Base-by-base conservation (phyloP, 352 stramenopile species). In the Globisporangium megalacanthum region DNA sequence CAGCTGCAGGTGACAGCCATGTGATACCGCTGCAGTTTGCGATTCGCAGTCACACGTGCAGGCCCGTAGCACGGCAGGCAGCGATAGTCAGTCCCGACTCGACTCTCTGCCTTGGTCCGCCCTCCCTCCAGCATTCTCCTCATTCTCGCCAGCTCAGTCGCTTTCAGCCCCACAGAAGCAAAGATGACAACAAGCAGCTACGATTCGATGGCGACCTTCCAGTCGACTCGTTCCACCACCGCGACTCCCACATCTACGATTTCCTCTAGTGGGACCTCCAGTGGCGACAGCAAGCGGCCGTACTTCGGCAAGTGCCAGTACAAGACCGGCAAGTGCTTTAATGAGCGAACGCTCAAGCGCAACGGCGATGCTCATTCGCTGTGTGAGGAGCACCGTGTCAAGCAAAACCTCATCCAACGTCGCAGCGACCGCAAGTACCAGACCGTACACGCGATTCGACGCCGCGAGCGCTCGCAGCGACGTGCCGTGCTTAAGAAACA, bases 281-380 rank as follows among this genome's bases (percentile, higher is more conserved):
- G 29, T 6, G 44, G 29, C 15, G 54, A 36, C 19, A 25, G 7
- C 31, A 56, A 60, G 35, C 73, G 78, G 0, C 50, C 65, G 45
- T 89, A 88, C 68, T 77, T 77, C 29, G 81, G 81, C 65, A 94
- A 92, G 62, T 94, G 82, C 61, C 77, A 90, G 66, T 94, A 94
- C 76, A 91, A 94, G 62, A 92, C 84, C 29, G 80, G 84, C 68
- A 94, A 94, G 62, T 94, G 84, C 66, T 89, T 88, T 58, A 94
- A 94, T 49, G 82, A 92, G 60, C 82, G 84, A 56, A 88, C 84
- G 22, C 70, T 89, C 62, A 92, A 92, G 74, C 80, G 80, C 66
- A 92, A 92, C 42, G 84, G 84, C 45, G 73, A 92, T 48, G 79
- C 73, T 6, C 84, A 94, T 65, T 89, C 77, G 41, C 63, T 94